Percentiles rank a stretch among this genome's conserved stretches.
Evolutionary conservation across 176 grass and related monocot species (phyloP).

Genomic region (Metroxylon sagu): DNA sequence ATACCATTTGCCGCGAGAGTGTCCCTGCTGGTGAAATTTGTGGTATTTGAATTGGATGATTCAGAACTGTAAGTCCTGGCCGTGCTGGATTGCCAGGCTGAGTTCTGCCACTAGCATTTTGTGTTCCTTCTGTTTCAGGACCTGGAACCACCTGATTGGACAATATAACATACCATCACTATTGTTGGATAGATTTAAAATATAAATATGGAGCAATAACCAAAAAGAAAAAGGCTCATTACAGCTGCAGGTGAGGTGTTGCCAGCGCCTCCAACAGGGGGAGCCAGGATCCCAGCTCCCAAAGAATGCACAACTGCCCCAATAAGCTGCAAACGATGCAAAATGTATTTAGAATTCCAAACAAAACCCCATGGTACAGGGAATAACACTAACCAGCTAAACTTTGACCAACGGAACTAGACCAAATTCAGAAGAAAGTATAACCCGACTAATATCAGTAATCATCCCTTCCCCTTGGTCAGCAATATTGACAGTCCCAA

Average conservation of each 20-base stretch:
- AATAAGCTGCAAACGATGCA: constrained; percentile 48
- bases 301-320: constrained; percentile 64
- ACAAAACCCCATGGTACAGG: not conserved
- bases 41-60: constrained; percentile 66
- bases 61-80: constrained; percentile 53
- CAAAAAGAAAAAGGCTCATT: constrained; percentile 12
- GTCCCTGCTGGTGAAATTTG: constrained; percentile 36
- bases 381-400: no score
- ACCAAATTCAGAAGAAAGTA: constrained; percentile 6
- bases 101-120: constrained; percentile 42
- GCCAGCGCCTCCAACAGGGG: constrained; percentile 27
- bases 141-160: constrained; percentile 48
- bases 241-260: constrained; percentile 37
- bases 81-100: constrained; percentile 37
- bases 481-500: constrained; percentile 44
- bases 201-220: constrained; percentile 3
- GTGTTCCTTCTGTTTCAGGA: constrained; percentile 39
- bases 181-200: not conserved
- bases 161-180: not conserved
- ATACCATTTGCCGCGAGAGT: constrained; percentile 46
- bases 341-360: constrained; percentile 12
- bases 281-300: constrained; percentile 36
- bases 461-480: constrained; percentile 45
- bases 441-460: constrained; percentile 58
- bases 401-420: not conserved